These are phyloP conservation scores for Tephrocybe sp. DNA, from an alignment of 768 basidiomycete species.

Conservation along the genomic window DNA sequence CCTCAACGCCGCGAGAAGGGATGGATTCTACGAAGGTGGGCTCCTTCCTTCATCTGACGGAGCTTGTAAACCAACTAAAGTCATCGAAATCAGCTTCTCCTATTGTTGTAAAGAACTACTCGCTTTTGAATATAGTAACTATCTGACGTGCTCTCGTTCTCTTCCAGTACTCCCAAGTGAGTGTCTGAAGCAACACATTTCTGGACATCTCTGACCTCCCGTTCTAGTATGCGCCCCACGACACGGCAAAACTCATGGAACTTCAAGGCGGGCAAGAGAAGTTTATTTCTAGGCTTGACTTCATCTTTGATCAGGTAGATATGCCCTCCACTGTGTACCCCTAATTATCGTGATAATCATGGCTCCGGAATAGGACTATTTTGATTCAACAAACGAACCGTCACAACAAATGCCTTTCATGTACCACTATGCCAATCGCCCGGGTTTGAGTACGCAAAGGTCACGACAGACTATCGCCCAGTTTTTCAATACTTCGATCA, in stretches of 20 bases:
- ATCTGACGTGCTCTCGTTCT: neutral
- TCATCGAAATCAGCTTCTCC: slow-evolving; percentile 40
- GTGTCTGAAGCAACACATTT: slow-evolving; percentile 6
- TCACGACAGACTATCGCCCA: slow-evolving; percentile 55
- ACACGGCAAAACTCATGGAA: slow-evolving; percentile 59
- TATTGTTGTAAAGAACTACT: slow-evolving; percentile 44
- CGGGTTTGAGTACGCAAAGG: slow-evolving; percentile 57
- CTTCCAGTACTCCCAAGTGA: slow-evolving; percentile 53
- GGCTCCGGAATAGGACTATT: slow-evolving; percentile 42
- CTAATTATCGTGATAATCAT: neutral
- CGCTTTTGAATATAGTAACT: neutral
- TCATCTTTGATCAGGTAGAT: slow-evolving; percentile 53
- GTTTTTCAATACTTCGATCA: slow-evolving; percentile 54
- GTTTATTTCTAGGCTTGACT: slow-evolving; percentile 56
- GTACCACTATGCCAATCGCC: slow-evolving; percentile 67
- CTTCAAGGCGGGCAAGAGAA: slow-evolving; percentile 58
- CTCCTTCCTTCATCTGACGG: neutral
- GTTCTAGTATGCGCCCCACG: slow-evolving; percentile 62
- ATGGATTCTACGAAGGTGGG: slow-evolving; percentile 63
- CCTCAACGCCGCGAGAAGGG: slow-evolving; percentile 51
- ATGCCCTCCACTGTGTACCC: neutral
- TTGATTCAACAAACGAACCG: slow-evolving; percentile 63
- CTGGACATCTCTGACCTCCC: neutral
- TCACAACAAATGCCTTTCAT: slow-evolving; percentile 70
- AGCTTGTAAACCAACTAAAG: too few relatives aligned